These are phyloP conservation scores for Spinacia oleracea DNA, from an alignment of 179 eudicot genomes.

Conservation along the genomic window DNA sequence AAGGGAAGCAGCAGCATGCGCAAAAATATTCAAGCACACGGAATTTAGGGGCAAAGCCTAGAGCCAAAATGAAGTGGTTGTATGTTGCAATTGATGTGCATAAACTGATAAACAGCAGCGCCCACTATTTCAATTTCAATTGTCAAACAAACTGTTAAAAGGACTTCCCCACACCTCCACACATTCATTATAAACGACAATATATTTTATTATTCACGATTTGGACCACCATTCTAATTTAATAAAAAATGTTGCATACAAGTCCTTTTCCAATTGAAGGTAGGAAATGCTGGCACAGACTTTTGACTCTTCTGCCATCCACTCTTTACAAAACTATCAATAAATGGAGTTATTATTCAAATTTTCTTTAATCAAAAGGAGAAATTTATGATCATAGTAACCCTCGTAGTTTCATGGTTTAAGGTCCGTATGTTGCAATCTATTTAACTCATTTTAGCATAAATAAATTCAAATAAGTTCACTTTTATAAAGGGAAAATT, in stretches of 20 bases:
- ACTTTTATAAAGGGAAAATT: too few relatives aligned
- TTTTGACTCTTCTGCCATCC: constrained; percentile 8
- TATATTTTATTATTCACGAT: neutral
- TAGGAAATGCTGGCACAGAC: neutral
- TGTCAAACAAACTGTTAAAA: neutral
- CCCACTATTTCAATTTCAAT: neutral
- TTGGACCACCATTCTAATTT: neutral
- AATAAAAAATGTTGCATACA: too few relatives aligned
- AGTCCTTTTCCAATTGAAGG: neutral
- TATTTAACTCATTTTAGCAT: too few relatives aligned
- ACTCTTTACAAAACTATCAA: neutral
- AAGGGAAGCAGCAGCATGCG: constrained; percentile 6
- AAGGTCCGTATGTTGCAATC: too few relatives aligned
- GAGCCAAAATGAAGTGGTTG: neutral
- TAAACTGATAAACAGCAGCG: neutral
- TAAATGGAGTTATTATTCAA: too few relatives aligned
- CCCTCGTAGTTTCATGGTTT: too few relatives aligned
- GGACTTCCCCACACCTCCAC: neutral
- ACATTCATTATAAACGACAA: neutral
- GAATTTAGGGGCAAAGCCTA: neutral
- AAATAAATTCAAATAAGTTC: too few relatives aligned
- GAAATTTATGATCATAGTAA: too few relatives aligned
- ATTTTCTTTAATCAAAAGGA: too few relatives aligned
- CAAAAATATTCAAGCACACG: constrained; percentile 13
- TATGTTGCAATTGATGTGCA: neutral